Percentiles rank a stretch among this genome's conserved stretches.
phyloP scores from a whole-genome alignment of 371 early-diverging fungal genomes.

The Lichtheimia ramosa region DNA sequence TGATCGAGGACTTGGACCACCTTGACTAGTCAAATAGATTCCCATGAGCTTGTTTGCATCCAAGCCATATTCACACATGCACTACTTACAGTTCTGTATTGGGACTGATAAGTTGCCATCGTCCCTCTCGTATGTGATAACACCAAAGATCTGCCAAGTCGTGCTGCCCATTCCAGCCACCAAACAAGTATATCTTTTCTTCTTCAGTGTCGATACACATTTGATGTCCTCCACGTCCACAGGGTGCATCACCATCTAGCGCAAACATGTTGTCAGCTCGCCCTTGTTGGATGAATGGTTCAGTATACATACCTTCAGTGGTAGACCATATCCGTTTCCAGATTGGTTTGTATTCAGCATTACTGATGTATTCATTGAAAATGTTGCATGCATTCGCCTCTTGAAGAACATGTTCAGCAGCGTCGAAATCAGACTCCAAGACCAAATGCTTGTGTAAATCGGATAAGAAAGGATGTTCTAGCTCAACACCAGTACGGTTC shows the following conservation, averaged over 20 bases:
- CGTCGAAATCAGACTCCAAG: constrained; percentile 68
- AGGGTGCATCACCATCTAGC: constrained; percentile 39
- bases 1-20: constrained; percentile 88
- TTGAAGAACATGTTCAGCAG: constrained; percentile 67
- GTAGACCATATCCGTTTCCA: constrained; percentile 67
- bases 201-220: constrained; percentile 86
- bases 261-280: background rate
- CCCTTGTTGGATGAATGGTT: too few species aligned
- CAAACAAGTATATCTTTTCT: constrained; percentile 85
- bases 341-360: constrained; percentile 64
- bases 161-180: constrained; percentile 93
- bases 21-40: constrained; percentile 56
- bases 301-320: constrained; percentile 20
- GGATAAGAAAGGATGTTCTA: constrained; percentile 84
- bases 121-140: constrained; percentile 55
- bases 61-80: background rate
- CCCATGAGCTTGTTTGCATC: background rate
- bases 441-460: constrained; percentile 71
- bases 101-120: constrained; percentile 75
- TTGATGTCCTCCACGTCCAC: constrained; percentile 93
- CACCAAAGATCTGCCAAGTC: constrained; percentile 94
- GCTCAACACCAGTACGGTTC: constrained; percentile 55
- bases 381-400: constrained; percentile 59
- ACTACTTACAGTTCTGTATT: constrained; percentile 68
- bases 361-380: constrained; percentile 70